Percentiles rank a stretch among this genome's conserved stretches.
These are phyloP conservation scores for Candida xyloterini DNA, from an alignment of 805 yeast species.

Conservation along the genomic window DNA sequence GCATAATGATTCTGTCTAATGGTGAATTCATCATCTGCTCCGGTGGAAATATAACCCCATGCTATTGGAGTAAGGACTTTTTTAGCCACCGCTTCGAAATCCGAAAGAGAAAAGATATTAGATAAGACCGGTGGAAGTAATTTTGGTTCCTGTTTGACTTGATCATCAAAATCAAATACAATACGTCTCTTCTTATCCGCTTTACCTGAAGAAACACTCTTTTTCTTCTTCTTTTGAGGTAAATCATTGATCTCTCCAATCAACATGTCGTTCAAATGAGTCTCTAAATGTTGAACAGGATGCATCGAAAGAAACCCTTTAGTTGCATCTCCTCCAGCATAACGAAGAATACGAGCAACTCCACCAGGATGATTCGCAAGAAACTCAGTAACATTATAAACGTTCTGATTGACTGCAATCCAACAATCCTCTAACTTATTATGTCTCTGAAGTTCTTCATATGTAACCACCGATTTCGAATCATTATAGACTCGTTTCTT, in stretches of 20 bases:
- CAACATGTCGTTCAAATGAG: slow-evolving; percentile 27
- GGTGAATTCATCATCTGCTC: slow-evolving; percentile 85
- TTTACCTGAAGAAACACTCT: background rate
- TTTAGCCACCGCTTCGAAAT: slow-evolving; percentile 83
- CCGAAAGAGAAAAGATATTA: slow-evolving; percentile 68
- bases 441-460: slow-evolving; percentile 43
- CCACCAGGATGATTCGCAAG: slow-evolving; percentile 47
- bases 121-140: slow-evolving; percentile 62
- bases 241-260: slow-evolving; percentile 35
- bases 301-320: slow-evolving; percentile 29
- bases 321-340: slow-evolving; percentile 52
- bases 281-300: slow-evolving; percentile 25
- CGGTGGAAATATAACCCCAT: slow-evolving; percentile 85
- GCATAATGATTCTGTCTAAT: slow-evolving; percentile 83
- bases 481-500: background rate
- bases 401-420: slow-evolving; percentile 78
- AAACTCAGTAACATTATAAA: slow-evolving; percentile 64
- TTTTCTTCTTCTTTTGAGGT: slow-evolving; percentile 25
- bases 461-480: slow-evolving; percentile 8
- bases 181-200: slow-evolving; percentile 12
- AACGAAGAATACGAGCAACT: slow-evolving; percentile 36
- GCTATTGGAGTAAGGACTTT: slow-evolving; percentile 69
- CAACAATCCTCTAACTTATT: slow-evolving; percentile 64
- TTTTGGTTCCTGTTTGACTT: slow-evolving; percentile 32
- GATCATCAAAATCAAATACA: slow-evolving; percentile 32